Base-by-base conservation (phyloP, 108 stramenopile species). In the Pseudonitzschia multiseries region DNA sequence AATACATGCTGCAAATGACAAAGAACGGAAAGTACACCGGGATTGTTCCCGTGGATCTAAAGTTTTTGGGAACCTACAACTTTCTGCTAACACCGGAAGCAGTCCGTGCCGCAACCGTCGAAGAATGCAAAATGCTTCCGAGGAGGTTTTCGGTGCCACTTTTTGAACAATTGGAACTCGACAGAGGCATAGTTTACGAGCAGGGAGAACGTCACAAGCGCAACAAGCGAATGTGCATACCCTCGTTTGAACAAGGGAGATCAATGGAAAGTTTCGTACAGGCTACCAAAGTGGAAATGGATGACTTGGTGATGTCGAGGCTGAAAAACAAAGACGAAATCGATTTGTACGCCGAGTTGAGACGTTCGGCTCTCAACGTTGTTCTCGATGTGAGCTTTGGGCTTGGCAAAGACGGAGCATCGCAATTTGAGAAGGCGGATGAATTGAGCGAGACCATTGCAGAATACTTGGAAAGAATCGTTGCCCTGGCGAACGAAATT, bases 291-390 rank as follows among this genome's bases (percentile, higher is more conserved):
- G 63, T 1, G 17, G 63, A 65, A 44, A 10, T 29, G 6, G 50
- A 51, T 10, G 50, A n/a, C 50, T 9, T 51, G 50, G n/a, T n/a
- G 6, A 4, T n/a, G 50, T 17, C 50, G 20, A 51, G 50, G 17
- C 9, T n/a, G 50, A 51, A 51, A n/a, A n/a, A 51, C 17, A 51
- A 9, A 5, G 15, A 31, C 24, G 15, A 14, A 28, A 50, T 74
- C 20, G 73, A 74, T 67, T 36, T 74, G 27, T 74, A 74, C 31
- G 73, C 73, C n/a, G 73, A 74, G 20, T 66, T 67, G 73, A 42
- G 73, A 29, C 14, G 48, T 12, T 40, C 65, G 10, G 54, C 73
- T 6, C 24, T 74, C 20, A 74, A 67, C 48, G 73, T 74, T 0
- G 65, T 74, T 4, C 53, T 74, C 21, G 52, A 18, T 0, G 73